Conservation (phyloP, 345 rosid genomes). For the Punica granatum region DNA sequence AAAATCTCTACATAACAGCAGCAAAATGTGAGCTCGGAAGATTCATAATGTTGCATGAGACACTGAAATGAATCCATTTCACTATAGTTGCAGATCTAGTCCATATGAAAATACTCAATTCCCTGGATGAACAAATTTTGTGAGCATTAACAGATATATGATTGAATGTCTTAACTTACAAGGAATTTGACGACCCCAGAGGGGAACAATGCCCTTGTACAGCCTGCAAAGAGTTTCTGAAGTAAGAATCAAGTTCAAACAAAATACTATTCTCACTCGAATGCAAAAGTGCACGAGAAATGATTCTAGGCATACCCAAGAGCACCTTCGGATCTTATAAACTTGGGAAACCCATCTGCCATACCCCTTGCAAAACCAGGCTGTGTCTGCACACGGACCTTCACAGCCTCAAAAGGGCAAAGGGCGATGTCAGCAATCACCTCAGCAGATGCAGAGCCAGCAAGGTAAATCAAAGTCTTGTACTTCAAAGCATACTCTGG, state of each 20-base stretch:
- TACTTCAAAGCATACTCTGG: conserved; percentile 77
- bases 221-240: conserved; percentile 36
- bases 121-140: background rate
- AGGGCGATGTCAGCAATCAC: conserved; percentile 86
- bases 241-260: background rate
- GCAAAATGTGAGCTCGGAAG: background rate
- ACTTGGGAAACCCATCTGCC: conserved; percentile 92
- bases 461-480: conserved; percentile 95
- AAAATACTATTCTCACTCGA: background rate
- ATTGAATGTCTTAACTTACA: conserved; percentile 42
- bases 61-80: background rate
- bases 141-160: background rate
- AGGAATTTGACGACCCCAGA: conserved; percentile 99
- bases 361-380: conserved; percentile 98
- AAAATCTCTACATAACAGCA: background rate
- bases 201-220: conserved; percentile 94
- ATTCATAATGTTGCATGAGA: background rate
- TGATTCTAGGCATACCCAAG: conserved; percentile 55
- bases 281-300: background rate
- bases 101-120: background rate
- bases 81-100: background rate
- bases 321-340: conserved; percentile 77
- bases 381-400: conserved; percentile 98
- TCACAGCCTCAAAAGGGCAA: conserved; percentile 99
- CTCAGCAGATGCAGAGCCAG: conserved; percentile 99